Percentiles rank a stretch among this genome's conserved stretches.
Evolutionary conservation across 2,329 filamentous ascomycete genomes (phyloP).

Genomic region (Hypocreales sp.): DNA sequence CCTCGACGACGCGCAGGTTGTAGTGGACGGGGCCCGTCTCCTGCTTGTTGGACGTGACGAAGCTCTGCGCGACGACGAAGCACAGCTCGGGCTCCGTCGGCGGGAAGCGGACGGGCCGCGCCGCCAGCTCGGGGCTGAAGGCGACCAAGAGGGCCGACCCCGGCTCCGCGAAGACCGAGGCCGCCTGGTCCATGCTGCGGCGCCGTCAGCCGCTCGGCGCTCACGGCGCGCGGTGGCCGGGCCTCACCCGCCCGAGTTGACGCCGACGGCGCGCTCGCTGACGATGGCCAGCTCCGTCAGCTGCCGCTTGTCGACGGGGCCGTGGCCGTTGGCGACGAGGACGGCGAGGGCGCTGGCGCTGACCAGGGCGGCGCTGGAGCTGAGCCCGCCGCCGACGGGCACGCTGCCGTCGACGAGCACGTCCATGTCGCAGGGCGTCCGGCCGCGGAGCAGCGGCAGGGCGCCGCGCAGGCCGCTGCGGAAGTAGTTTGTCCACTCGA

Average conservation of each 20-base stretch:
- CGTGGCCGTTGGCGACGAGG: conserved; percentile 69
- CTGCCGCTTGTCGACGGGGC: conserved; percentile 73
- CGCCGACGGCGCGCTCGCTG: conserved; percentile 83
- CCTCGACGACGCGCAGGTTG: conserved; percentile 93
- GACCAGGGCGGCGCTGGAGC: conserved; percentile 86
- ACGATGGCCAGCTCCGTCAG: conserved; percentile 87
- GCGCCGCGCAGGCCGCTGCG: conserved; percentile 79
- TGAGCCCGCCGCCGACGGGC: conserved; percentile 80
- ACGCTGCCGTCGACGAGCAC: conserved; percentile 85
- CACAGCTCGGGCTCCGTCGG: conserved; percentile 67
- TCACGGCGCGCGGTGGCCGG: conserved; percentile 2
- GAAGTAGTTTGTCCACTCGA: conserved; percentile 99
- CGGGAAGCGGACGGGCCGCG: conserved; percentile 68
- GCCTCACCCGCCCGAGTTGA: conserved; percentile 89
- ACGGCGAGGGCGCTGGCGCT: conserved; percentile 81
- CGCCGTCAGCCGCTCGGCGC: neutral
- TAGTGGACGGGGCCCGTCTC: conserved; percentile 89
- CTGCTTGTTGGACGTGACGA: conserved; percentile 88
- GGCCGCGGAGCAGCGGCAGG: conserved; percentile 54
- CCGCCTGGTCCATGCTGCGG: conserved; percentile 84
- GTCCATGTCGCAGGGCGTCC: conserved; percentile 61
- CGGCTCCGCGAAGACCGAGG: conserved; percentile 80
- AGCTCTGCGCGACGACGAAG: conserved; percentile 89
- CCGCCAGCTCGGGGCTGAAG: conserved; percentile 67
- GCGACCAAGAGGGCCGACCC: conserved; percentile 81